Evolutionary conservation across 2,329 filamentous ascomycete genomes (phyloP).

Genomic region (Plenodomus lindquistii): DNA sequence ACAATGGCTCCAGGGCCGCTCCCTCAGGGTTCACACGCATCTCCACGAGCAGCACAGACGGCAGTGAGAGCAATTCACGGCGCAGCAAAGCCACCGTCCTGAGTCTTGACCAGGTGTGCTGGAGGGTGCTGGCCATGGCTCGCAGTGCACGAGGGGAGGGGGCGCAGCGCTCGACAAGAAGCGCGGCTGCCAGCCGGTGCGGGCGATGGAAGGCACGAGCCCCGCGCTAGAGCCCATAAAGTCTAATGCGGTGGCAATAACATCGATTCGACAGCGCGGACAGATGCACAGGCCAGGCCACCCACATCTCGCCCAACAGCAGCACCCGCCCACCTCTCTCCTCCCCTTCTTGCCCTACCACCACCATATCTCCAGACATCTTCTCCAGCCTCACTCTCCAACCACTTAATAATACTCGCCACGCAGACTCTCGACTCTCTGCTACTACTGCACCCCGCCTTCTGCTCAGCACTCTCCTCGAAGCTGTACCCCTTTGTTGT

Average conservation of each 20-base stretch:
- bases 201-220: background rate
- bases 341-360: conserved; percentile 20
- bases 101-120: background rate
- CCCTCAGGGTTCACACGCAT: conserved; percentile 3
- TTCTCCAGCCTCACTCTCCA: conserved; percentile 31
- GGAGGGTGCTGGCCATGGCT: background rate
- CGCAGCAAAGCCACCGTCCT: no score
- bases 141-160: background rate
- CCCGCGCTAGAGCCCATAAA: background rate
- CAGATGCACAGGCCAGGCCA: no score
- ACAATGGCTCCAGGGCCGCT: conserved; percentile 15
- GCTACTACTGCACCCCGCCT: conserved; percentile 15
- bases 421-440: conserved; percentile 4
- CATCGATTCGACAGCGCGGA: background rate
- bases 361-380: conserved; percentile 19
- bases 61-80: no score
- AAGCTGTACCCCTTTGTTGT: conserved; percentile 31
- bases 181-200: no score
- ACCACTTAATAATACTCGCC: conserved; percentile 25
- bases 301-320: background rate
- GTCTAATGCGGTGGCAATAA: background rate
- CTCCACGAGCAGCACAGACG: background rate
- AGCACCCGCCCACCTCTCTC: conserved; percentile 4
- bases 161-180: background rate
- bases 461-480: conserved; percentile 6